Percentiles rank a stretch among this genome's conserved stretches.
phyloP scores from a whole-genome alignment of 495 filamentous ascomycete genomes.

The Geoglossum glabrum region DNA sequence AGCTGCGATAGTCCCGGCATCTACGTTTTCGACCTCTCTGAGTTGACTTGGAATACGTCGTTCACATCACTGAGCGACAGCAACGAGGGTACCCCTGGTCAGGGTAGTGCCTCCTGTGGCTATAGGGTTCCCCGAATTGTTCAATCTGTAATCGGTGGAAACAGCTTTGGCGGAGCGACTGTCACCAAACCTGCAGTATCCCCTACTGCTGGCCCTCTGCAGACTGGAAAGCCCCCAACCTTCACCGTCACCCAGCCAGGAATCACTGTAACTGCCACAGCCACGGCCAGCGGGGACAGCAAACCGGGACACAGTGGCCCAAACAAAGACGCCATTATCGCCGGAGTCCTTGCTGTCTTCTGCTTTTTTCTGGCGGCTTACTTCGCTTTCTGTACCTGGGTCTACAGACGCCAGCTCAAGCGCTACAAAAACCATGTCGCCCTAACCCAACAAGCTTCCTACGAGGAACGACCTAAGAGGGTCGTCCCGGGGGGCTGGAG shows the following conservation, averaged over 20 bases:
- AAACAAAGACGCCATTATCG: slow-evolving; percentile 41
- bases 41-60: slow-evolving; percentile 35
- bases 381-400: slow-evolving; percentile 50
- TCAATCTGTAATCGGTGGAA: slow-evolving; percentile 41
- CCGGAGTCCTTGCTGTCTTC: slow-evolving; percentile 27
- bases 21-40: slow-evolving; percentile 45
- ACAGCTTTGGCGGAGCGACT: slow-evolving; percentile 39
- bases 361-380: slow-evolving; percentile 30
- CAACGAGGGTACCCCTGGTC: slow-evolving; percentile 15
- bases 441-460: slow-evolving; percentile 23
- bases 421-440: slow-evolving; percentile 43
- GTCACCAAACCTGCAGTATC: slow-evolving; percentile 41
- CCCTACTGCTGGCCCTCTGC: slow-evolving; percentile 45
- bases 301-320: too few species aligned
- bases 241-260: slow-evolving; percentile 43
- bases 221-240: slow-evolving; percentile 39
- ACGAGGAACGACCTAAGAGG: slow-evolving; percentile 17
- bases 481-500: slow-evolving; percentile 14
- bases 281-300: slow-evolving; percentile 1
- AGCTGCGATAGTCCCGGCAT: slow-evolving; percentile 49
- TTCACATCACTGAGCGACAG: slow-evolving; percentile 30
- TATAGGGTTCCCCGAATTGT: slow-evolving; percentile 44
- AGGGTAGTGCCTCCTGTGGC: slow-evolving; percentile 19
- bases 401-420: slow-evolving; percentile 41
- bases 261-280: slow-evolving; percentile 26